phyloP scores from a whole-genome alignment of 139 green algal genomes.

The Chlamydomonas incerta region DNA sequence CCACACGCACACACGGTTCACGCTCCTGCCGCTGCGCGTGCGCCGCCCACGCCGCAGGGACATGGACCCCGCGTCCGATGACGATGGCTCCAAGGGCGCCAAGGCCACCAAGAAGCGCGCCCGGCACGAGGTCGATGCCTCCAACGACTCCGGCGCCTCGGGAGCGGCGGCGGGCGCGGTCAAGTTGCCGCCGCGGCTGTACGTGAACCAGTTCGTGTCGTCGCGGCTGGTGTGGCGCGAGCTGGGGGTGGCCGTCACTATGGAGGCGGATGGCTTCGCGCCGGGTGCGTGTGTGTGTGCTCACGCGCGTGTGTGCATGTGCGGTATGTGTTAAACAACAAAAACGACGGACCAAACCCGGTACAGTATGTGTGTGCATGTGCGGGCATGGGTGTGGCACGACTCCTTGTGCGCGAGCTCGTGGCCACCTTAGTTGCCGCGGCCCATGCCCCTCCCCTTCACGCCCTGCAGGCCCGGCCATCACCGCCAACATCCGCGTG shows the following conservation, averaged over 20 bases:
- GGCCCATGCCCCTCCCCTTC: no score
- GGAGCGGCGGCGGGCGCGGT: neutral
- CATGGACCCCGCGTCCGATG: neutral
- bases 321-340: no score
- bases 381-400: no score
- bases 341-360: no score
- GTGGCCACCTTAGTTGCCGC: no score
- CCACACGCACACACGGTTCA: no score
- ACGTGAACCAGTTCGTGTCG: constrained; percentile 55
- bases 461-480: constrained; percentile 14
- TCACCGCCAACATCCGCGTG: constrained; percentile 20
- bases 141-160: no score
- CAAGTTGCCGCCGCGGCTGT: constrained; percentile 40
- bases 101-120: no score
- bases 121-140: no score
- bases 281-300: neutral
- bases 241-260: constrained; percentile 19
- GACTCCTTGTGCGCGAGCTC: no score
- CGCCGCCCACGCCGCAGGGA: no score
- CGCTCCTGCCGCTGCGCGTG: no score
- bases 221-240: constrained; percentile 37
- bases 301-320: neutral
- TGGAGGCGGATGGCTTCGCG: constrained; percentile 45
- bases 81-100: neutral
- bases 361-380: neutral